Evolutionary conservation across 2,329 filamentous ascomycete species (phyloP).

Genomic region (Periglandula ipomoeae): DNA sequence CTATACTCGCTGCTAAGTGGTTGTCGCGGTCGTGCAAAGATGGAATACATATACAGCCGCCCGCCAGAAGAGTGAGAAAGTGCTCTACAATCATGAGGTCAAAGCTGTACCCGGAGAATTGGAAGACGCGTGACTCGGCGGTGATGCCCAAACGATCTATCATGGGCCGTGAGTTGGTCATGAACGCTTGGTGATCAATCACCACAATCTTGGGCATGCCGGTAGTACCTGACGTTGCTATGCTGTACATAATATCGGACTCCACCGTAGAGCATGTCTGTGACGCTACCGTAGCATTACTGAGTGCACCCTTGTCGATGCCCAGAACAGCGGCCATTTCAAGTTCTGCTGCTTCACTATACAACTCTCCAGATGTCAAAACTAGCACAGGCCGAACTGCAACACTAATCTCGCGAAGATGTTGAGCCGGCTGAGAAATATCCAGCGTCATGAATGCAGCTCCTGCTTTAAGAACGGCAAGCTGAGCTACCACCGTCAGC

Average conservation of each 20-base stretch:
- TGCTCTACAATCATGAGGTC: slow-evolving; percentile 2
- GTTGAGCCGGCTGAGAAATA: background rate
- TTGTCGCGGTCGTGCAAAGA: background rate
- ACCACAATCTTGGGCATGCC: background rate
- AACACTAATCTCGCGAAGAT: background rate
- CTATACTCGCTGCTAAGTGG: background rate
- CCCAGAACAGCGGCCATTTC: background rate
- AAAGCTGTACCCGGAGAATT: slow-evolving; percentile 3
- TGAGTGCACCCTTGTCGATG: background rate
- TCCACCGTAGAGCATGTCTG: background rate
- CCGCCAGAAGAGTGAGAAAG: background rate
- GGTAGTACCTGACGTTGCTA: background rate
- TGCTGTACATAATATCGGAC: background rate
- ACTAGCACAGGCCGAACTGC: background rate
- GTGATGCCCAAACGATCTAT: background rate
- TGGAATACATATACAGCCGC: slow-evolving; percentile 2
- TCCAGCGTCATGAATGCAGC: background rate
- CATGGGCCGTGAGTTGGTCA: background rate
- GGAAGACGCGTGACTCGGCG: slow-evolving; percentile 1
- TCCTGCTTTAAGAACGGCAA: background rate
- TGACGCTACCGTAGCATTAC: background rate
- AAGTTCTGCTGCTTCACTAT: background rate
- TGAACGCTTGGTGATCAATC: background rate
- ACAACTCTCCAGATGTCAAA: background rate
- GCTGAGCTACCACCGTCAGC: background rate